Conservation (phyloP, 106 monocot species). For the Phalaenopsis equestris region DNA sequence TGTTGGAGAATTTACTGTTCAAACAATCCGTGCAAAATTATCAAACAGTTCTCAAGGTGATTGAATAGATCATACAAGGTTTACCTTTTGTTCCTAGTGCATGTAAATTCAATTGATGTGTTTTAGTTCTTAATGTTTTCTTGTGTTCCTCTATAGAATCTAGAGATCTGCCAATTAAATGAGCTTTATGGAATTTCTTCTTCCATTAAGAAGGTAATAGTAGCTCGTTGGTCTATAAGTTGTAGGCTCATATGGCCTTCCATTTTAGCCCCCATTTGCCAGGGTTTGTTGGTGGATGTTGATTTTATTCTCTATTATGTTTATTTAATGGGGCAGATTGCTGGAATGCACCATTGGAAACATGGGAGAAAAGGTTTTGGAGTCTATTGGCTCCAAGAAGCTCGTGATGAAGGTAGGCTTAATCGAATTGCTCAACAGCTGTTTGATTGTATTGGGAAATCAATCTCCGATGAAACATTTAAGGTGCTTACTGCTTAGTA, state of each 20-base stretch:
- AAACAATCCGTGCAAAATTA: slow-evolving; percentile 64
- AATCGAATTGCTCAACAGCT: slow-evolving; percentile 76
- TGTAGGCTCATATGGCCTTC: not conserved
- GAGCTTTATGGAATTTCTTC: slow-evolving; percentile 75
- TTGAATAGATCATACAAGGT: slow-evolving; percentile 1
- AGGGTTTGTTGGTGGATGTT: not conserved
- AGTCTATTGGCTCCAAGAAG: slow-evolving; percentile 92
- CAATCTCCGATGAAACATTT: slow-evolving; percentile 80
- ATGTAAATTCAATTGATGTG: not conserved
- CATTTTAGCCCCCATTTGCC: too few relatives aligned
- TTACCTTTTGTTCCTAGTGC: not conserved
- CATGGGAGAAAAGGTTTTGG: slow-evolving; percentile 90
- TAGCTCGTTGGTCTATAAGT: not conserved
- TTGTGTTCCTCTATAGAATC: slow-evolving; percentile 35
- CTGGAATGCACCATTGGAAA: slow-evolving; percentile 92
- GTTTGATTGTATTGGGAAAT: slow-evolving; percentile 84
- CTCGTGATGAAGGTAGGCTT: slow-evolving; percentile 70
- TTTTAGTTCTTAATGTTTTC: not conserved
- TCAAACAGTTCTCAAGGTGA: slow-evolving; percentile 68
- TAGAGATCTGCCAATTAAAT: slow-evolving; percentile 90
- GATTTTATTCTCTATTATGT: not conserved
- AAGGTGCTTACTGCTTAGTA: slow-evolving; percentile 32
- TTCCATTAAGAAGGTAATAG: slow-evolving; percentile 76
- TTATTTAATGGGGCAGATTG: slow-evolving; percentile 41
- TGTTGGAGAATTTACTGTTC: slow-evolving; percentile 72